These are phyloP conservation scores for Lithospermum erythrorhizon DNA, from an alignment of 257 asterid species.

Conservation along the genomic window DNA sequence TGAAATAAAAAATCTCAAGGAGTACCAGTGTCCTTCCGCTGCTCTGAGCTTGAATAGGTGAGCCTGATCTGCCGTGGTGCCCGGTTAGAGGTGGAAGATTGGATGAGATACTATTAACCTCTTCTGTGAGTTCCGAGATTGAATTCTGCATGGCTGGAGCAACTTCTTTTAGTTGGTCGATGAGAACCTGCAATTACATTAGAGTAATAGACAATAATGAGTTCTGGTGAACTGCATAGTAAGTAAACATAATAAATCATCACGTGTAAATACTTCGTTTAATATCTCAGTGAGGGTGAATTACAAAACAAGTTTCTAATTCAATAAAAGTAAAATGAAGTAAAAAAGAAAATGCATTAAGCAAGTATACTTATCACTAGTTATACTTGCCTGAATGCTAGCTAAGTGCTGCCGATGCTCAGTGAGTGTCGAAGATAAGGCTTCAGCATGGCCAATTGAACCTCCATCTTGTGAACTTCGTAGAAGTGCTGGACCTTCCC, in stretches of 20 bases:
- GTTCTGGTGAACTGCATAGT: background rate
- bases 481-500: slow-evolving; percentile 93
- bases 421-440: slow-evolving; percentile 75
- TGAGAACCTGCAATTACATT: slow-evolving; percentile 62
- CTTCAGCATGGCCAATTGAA: slow-evolving; percentile 79
- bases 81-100: slow-evolving; percentile 44
- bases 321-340: background rate
- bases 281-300: slow-evolving; percentile 3
- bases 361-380: background rate
- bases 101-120: slow-evolving; percentile 70
- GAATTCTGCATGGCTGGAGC: slow-evolving; percentile 93
- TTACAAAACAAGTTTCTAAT: background rate
- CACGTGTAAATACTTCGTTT: background rate
- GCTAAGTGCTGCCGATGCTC: slow-evolving; percentile 92
- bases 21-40: slow-evolving; percentile 68
- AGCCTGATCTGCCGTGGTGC: slow-evolving; percentile 46
- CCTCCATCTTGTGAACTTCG: slow-evolving; percentile 58
- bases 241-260: too few relatives aligned
- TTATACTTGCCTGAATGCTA: slow-evolving; percentile 72
- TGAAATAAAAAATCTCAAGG: slow-evolving; percentile 8
- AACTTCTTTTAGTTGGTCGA: slow-evolving; percentile 89
- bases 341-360: too few relatives aligned
- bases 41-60: slow-evolving; percentile 64
- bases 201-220: slow-evolving; percentile 4
- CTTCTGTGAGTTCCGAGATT: slow-evolving; percentile 73